Conservation (phyloP, 306 rosid genomes). For the Fragaria vesca region DNA sequence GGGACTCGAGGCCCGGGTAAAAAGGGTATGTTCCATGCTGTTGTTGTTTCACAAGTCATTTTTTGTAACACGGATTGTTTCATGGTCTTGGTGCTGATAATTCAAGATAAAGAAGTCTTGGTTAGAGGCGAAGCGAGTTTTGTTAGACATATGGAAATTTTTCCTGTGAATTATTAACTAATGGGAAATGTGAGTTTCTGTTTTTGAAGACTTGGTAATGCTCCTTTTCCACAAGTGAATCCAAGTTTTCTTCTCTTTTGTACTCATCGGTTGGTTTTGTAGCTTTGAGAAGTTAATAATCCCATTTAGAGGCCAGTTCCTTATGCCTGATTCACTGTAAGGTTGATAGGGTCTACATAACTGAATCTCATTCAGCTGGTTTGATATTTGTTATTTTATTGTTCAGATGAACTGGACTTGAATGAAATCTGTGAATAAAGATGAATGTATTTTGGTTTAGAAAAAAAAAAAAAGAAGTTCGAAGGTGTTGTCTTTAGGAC, state of each 20-base stretch:
- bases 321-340: neutral
- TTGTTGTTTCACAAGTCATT: conserved; percentile 15
- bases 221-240: neutral
- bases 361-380: neutral
- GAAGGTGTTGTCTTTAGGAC: no score
- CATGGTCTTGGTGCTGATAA: conserved; percentile 3
- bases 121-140: conserved; percentile 1
- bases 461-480: no score
- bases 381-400: neutral
- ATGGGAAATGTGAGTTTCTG: conserved; percentile 11
- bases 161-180: neutral
- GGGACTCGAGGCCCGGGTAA: neutral
- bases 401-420: neutral
- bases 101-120: conserved; percentile 22
- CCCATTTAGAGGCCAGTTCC: neutral
- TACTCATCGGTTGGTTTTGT: neutral
- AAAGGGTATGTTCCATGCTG: neutral
- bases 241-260: neutral
- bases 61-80: conserved; percentile 24
- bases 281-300: neutral
- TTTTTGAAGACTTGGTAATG: neutral
- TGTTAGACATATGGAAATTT: conserved; percentile 8
- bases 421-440: neutral
- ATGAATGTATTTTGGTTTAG: no score
- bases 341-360: neutral